Conservation (phyloP, 2,329 filamentous ascomycete species). For the Aureobasidium sp. region DNA sequence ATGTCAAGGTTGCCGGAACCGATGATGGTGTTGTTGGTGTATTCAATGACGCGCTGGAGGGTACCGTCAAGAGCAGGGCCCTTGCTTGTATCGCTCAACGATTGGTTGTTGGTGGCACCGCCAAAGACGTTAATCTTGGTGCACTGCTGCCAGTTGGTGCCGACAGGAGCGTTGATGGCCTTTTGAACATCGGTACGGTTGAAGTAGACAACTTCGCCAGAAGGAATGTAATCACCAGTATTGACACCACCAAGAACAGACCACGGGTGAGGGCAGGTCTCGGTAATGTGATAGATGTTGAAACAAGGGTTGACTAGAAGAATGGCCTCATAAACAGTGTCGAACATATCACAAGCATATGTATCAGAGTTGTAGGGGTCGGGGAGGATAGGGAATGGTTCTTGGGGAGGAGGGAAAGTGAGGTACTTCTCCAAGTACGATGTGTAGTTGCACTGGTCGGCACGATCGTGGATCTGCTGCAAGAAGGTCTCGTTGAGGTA, state of each 20-base stretch:
- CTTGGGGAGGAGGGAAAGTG: slow-evolving; percentile 32
- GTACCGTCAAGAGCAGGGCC: not conserved
- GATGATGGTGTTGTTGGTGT: slow-evolving; percentile 29
- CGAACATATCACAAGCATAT: slow-evolving; percentile 27
- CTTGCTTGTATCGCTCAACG: not conserved
- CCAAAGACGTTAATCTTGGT: slow-evolving; percentile 21
- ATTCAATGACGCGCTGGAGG: slow-evolving; percentile 25
- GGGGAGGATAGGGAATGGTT: slow-evolving; percentile 24
- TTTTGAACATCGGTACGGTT: slow-evolving; percentile 33
- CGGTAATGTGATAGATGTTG: slow-evolving; percentile 28
- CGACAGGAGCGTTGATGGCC: slow-evolving; percentile 31
- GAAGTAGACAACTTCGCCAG: slow-evolving; percentile 25
- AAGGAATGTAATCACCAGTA: slow-evolving; percentile 16
- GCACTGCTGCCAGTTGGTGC: slow-evolving; percentile 21
- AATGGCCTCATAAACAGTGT: slow-evolving; percentile 26
- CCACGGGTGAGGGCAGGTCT: slow-evolving; percentile 18
- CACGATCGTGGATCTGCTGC: slow-evolving; percentile 24
- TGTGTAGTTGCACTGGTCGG: slow-evolving; percentile 42
- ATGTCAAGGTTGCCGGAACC: slow-evolving; percentile 26
- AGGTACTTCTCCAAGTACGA: slow-evolving; percentile 35
- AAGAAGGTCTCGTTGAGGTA: slow-evolving; percentile 19
- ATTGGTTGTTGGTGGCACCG: slow-evolving; percentile 17
- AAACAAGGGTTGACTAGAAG: slow-evolving; percentile 28
- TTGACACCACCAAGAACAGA: slow-evolving; percentile 20
- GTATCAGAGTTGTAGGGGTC: slow-evolving; percentile 22